Evolutionary conservation across 805 yeast species (phyloP).

Genomic region (Grigorovia transvaalensis): DNA sequence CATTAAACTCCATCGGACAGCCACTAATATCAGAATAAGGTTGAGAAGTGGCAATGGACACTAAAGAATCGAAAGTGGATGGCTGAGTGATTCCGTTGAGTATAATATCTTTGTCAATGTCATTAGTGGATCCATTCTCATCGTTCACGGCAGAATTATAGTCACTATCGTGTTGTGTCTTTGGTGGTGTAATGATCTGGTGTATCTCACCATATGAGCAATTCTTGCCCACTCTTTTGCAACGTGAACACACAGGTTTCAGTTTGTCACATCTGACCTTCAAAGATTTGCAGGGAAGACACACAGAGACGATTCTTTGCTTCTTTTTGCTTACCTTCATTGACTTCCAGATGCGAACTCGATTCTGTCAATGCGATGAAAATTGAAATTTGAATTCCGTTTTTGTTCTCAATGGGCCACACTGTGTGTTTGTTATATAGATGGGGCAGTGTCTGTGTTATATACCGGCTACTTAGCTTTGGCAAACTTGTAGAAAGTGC

Average conservation of each 20-base stretch:
- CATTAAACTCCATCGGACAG: background rate
- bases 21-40: background rate
- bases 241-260: slow-evolving; percentile 14
- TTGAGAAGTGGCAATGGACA: background rate
- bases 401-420: too few species aligned
- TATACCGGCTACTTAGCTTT: background rate
- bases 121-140: background rate
- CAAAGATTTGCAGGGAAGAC: slow-evolving; percentile 10
- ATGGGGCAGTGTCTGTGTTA: too few species aligned
- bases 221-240: slow-evolving; percentile 4
- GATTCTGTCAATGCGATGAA: background rate
- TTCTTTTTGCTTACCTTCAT: background rate
- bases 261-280: slow-evolving; percentile 17
- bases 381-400: too few species aligned
- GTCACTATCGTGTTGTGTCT: slow-evolving; percentile 2
- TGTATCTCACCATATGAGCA: slow-evolving; percentile 9
- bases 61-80: background rate
- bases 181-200: background rate
- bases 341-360: background rate
- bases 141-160: background rate
- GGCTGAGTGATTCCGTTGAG: background rate
- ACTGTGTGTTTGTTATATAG: too few species aligned
- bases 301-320: slow-evolving; percentile 10
- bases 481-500: slow-evolving; percentile 22
- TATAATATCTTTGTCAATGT: background rate